These are phyloP conservation scores for Daldinia decipiens DNA, from an alignment of 495 filamentous ascomycete species.

Conservation along the genomic window DNA sequence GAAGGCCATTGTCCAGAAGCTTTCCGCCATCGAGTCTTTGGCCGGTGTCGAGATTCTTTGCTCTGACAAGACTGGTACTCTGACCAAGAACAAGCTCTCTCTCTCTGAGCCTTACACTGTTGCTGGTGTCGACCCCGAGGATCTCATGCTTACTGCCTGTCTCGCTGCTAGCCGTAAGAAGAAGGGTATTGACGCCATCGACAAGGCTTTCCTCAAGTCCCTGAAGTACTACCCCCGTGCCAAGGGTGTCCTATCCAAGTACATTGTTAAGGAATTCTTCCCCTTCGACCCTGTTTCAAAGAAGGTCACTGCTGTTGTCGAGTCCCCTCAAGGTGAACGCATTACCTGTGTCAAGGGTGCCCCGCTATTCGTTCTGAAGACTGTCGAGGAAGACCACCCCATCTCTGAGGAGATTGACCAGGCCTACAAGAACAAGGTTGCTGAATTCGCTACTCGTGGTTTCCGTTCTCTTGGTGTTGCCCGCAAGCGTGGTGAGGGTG, in stretches of 20 bases:
- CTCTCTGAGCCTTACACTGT: conserved; percentile 86
- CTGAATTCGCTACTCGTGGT: conserved; percentile 89
- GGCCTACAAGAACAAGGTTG: conserved; percentile 88
- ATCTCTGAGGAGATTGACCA: conserved; percentile 77
- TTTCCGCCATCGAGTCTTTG: conserved; percentile 92
- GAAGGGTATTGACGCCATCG: conserved; percentile 94
- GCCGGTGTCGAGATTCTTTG: conserved; percentile 96
- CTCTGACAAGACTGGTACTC: conserved; percentile 95
- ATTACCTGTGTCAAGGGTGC: conserved; percentile 93
- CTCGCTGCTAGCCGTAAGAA: conserved; percentile 92
- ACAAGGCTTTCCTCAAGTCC: conserved; percentile 91
- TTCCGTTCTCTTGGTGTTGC: conserved; percentile 93
- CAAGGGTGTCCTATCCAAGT: conserved; percentile 77
- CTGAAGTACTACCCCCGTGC: conserved; percentile 81
- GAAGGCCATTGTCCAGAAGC: conserved; percentile 96
- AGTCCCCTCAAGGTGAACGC: conserved; percentile 80
- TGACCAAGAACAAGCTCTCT: conserved; percentile 93
- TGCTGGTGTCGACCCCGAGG: conserved; percentile 78
- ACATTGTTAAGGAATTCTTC: conserved; percentile 80
- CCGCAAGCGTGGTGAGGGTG: conserved; percentile 77
- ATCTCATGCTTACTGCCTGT: conserved; percentile 91
- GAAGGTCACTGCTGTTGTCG: conserved; percentile 85
- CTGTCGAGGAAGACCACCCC: conserved; percentile 81
- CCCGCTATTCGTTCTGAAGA: conserved; percentile 83
- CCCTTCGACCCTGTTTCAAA: conserved; percentile 96